Base-by-base conservation (phyloP, 345 rosid genomes). In the Ceriops tagal region DNA sequence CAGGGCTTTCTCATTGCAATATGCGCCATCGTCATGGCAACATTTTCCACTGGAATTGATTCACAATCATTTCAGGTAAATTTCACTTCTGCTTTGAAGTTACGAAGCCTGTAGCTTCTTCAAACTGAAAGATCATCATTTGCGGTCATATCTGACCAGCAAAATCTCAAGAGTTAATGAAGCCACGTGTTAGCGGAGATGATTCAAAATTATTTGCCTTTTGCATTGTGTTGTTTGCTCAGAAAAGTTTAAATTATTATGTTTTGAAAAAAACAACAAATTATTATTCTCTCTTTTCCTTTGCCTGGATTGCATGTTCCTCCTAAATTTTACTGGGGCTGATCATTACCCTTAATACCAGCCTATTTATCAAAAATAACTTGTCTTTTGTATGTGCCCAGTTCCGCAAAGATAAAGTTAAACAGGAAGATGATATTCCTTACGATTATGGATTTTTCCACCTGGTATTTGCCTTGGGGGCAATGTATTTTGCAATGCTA, bases 401-500 rank as follows among this genome's bases (percentile, higher is more conserved):
- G 96, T 91, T 89, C 62, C 73, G 80, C 30, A 88, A 82, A 83
- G 91, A 87, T 21, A 77, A 81, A 69, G 80, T 69, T 37, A 70
- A 78, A 70, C 70, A 37, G 70, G 91, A 84, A 62, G 92, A 89
- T n/a, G 88, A 91, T 58, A 80, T 85, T 67, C 92, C 93, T 47
- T 91, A 91, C 37, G 85, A 79, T 69, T 89, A 91, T 2, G 93
- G 91, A 64, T 84, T 93, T 68, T 93, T 89, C 79, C 96, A 93
- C 79, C 78, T 93, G 69, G 83, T 91, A 58, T 93, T 91, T 68
- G 85, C 98, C 55, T 75, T 91, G 49, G 98, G 98, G 28, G 93
- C 96, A 53, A 91, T 87, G 97, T 91, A 93, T 80, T 93, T 91
- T 34, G 93, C 90, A 34, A 93, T 93, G 98, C 77, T 93, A 77